Conservation (phyloP, 495 filamentous ascomycete genomes). For the Daldinia caldariorum region DNA sequence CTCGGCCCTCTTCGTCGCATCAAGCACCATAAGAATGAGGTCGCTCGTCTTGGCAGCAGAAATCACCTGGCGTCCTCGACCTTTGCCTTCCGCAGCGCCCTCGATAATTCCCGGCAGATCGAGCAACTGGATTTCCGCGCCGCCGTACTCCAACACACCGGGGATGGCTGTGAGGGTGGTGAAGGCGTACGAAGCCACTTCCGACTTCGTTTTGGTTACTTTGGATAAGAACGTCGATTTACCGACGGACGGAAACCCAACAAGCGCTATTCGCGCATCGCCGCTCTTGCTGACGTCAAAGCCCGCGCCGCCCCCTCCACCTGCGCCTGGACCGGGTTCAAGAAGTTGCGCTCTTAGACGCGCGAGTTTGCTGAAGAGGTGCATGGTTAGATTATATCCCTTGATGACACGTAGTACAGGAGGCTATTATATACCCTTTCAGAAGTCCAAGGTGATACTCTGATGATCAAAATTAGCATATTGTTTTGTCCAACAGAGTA, state of each 20-base stretch:
- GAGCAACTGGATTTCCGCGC: constrained; percentile 97
- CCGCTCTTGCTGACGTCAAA: constrained; percentile 98
- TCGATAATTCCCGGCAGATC: constrained; percentile 99
- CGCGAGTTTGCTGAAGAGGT: constrained; percentile 81
- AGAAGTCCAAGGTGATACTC: constrained; percentile 98
- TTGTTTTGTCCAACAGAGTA: not conserved
- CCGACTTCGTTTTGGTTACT: constrained; percentile 97
- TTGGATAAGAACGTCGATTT: constrained; percentile 99
- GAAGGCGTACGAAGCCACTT: constrained; percentile 96
- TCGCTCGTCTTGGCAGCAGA: constrained; percentile 99
- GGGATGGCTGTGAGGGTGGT: constrained; percentile 98
- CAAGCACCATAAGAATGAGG: constrained; percentile 94
- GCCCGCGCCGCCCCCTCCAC: constrained; percentile 76
- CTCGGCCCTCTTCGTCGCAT: constrained; percentile 96
- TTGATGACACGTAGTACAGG: not conserved
- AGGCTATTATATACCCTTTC: constrained; percentile 83
- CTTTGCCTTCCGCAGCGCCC: constrained; percentile 95
- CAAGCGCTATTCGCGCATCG: constrained; percentile 95
- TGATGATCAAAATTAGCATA: constrained; percentile 49
- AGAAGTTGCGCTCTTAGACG: constrained; percentile 94
- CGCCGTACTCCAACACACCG: constrained; percentile 97
- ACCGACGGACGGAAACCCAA: constrained; percentile 97
- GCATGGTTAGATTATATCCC: constrained; percentile 24
- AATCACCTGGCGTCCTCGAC: constrained; percentile 95
- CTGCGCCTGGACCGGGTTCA: constrained; percentile 85